phyloP scores from a whole-genome alignment of 257 asterid species.

The Solanum tarijense region DNA sequence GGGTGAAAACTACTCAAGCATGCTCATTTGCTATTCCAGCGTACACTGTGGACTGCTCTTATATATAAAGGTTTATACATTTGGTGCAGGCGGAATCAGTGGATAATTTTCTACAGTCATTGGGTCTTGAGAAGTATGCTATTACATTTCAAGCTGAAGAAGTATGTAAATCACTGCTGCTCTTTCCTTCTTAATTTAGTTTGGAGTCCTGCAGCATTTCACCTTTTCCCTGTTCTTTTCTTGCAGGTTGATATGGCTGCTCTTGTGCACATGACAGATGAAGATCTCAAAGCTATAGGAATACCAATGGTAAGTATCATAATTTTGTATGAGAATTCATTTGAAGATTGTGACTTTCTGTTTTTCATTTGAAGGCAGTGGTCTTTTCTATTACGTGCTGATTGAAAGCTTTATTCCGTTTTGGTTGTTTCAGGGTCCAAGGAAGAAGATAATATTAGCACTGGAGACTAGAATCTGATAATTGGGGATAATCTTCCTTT shows the following conservation, averaged over 20 bases:
- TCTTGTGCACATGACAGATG: constrained; percentile 91
- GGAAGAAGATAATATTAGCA: constrained; percentile 90
- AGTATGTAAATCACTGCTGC: constrained; percentile 27
- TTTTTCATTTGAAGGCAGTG: not conserved
- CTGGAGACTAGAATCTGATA: constrained; percentile 55
- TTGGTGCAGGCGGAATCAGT: constrained; percentile 68
- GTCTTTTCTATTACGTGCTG: not conserved
- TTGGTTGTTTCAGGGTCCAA: constrained; percentile 69
- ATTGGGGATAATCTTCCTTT: constrained; percentile 5
- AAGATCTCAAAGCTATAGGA: constrained; percentile 95
- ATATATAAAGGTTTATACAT: not conserved
- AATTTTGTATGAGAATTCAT: not conserved
- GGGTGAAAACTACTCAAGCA: not conserved
- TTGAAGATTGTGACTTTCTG: not conserved
- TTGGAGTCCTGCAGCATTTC: constrained; percentile 1
- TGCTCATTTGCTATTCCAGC: not conserved
- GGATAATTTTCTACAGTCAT: constrained; percentile 67
- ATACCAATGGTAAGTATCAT: constrained; percentile 69
- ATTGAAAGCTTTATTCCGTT: not conserved
- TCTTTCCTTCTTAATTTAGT: constrained; percentile 5
- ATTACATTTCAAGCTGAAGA: constrained; percentile 98
- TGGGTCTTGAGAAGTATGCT: constrained; percentile 82
- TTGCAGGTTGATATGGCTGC: constrained; percentile 94
- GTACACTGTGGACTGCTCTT: not conserved
- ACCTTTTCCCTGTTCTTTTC: not conserved